A percentile compares a stretch with the other conserved stretches of the same genome.
Evolutionary conservation across 306 rosid genomes (phyloP).

Genomic region (Dryas drummondii): DNA sequence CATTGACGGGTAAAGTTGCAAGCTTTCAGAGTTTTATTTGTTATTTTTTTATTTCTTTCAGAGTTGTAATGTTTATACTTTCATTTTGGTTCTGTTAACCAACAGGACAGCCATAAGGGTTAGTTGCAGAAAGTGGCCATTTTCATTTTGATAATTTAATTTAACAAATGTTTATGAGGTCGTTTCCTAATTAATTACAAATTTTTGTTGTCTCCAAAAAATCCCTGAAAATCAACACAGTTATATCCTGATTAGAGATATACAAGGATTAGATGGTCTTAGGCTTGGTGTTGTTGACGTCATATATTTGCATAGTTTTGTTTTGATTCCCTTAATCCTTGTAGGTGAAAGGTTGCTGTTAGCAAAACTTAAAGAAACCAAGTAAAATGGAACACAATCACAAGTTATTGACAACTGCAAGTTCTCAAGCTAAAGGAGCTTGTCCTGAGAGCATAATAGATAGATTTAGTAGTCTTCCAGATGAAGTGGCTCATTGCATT

Average conservation of each 20-base stretch:
- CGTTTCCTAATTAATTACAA: background rate
- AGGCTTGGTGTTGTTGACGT: background rate
- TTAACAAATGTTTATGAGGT: background rate
- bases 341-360: background rate
- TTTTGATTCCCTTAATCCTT: background rate
- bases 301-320: background rate
- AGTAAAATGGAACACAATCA: background rate
- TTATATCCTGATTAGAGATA: background rate
- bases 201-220: background rate
- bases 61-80: too few relatives aligned
- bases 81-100: too few relatives aligned
- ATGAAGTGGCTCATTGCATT: background rate
- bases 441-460: background rate
- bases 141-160: background rate
- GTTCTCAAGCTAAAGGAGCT: slow-evolving; percentile 2
- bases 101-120: too few relatives aligned
- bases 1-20: too few relatives aligned
- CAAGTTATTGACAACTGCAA: background rate
- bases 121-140: too few relatives aligned
- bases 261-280: background rate
- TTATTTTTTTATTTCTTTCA: too few relatives aligned
- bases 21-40: too few relatives aligned
- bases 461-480: slow-evolving; percentile 2
- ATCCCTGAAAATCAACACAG: background rate
- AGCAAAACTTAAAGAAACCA: background rate